These are phyloP conservation scores for Botryotinia calthae DNA, from an alignment of 2,329 filamentous ascomycete genomes.

Conservation along the genomic window DNA sequence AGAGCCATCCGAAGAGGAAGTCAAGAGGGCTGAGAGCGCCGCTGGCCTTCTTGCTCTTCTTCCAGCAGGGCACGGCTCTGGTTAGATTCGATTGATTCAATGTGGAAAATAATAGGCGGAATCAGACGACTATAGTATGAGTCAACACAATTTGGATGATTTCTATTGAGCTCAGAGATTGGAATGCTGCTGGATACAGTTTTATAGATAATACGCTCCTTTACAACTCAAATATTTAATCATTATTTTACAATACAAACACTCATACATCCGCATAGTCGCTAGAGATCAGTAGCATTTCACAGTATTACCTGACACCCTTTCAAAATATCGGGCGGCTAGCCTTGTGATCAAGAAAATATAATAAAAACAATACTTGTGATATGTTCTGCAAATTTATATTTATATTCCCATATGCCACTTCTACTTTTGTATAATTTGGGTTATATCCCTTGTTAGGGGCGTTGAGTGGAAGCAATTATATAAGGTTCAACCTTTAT, in stretches of 20 bases:
- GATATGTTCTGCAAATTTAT: background rate
- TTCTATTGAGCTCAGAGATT: conserved; percentile 1
- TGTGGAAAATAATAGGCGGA: background rate
- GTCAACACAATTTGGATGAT: background rate
- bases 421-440: background rate
- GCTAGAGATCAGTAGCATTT: background rate
- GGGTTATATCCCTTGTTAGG: background rate
- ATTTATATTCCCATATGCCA: background rate
- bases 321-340: no score
- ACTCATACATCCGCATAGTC: background rate
- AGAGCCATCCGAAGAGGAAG: background rate
- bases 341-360: background rate
- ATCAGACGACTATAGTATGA: background rate
- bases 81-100: background rate
- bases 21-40: background rate
- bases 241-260: background rate
- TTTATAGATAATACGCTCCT: conserved; percentile 9
- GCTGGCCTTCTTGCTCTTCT: background rate
- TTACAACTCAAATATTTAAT: background rate
- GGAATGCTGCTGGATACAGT: conserved; percentile 1
- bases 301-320: no score
- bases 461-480: background rate
- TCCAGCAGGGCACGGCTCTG: background rate
- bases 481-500: background rate
- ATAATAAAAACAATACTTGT: background rate